Evolutionary conservation across 208 protist species (phyloP).

Genomic region (Leishmania lainsoni): DNA sequence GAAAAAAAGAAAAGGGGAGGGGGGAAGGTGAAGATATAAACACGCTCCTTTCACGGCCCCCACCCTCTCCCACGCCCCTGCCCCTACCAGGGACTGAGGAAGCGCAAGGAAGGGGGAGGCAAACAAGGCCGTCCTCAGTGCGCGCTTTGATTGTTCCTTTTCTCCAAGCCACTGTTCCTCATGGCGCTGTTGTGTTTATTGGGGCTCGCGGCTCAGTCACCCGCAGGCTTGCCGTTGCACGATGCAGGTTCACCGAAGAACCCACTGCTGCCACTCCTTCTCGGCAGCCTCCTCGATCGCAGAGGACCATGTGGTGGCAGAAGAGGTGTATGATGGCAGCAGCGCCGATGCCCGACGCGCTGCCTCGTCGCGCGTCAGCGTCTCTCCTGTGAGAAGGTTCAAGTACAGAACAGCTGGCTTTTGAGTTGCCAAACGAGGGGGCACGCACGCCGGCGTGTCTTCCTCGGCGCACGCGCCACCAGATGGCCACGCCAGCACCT

Average conservation of each 20-base stretch:
- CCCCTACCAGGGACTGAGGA: neutral
- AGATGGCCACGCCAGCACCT: slow-evolving; percentile 40
- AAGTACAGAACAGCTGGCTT: slow-evolving; percentile 27
- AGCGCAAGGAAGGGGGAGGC: slow-evolving; percentile 1
- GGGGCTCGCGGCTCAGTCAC: neutral
- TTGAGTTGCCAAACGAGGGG: neutral
- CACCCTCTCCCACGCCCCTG: neutral
- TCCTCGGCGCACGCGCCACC: slow-evolving; percentile 15
- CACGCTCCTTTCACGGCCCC: neutral
- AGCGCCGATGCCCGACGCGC: slow-evolving; percentile 10
- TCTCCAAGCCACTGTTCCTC: neutral
- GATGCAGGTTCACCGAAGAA: slow-evolving; percentile 13
- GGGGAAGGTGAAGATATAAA: neutral
- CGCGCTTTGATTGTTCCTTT: neutral
- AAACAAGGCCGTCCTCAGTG: neutral
- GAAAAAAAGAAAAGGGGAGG: slow-evolving; percentile 14
- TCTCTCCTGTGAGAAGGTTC: slow-evolving; percentile 37
- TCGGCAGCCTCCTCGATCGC: slow-evolving; percentile 32
- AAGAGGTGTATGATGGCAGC: slow-evolving; percentile 14
- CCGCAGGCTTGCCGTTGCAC: slow-evolving; percentile 19
- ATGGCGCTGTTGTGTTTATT: neutral
- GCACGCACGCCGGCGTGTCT: neutral
- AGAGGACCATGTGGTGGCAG: slow-evolving; percentile 20
- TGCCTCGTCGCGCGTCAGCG: slow-evolving; percentile 29
- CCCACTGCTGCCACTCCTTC: slow-evolving; percentile 40